Conservation (phyloP, 768 basidiomycete species). For the Psilocybe azurescens region DNA sequence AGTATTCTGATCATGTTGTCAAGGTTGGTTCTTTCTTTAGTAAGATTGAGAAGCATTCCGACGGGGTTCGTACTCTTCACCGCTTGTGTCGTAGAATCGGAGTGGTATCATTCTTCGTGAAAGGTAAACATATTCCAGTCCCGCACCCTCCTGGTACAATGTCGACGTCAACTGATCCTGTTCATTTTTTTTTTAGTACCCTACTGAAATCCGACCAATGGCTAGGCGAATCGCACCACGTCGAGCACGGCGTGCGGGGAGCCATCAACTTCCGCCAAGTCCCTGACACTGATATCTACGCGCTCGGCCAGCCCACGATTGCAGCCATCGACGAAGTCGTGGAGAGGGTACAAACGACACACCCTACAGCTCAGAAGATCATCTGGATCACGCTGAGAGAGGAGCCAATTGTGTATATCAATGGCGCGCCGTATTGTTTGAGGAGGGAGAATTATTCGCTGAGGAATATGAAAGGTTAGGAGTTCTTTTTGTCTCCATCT, state of each 20-base stretch:
- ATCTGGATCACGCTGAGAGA: slow-evolving; percentile 95
- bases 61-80: neutral
- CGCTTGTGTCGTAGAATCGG: slow-evolving; percentile 62
- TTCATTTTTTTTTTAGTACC: slow-evolving; percentile 49
- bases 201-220: slow-evolving; percentile 94
- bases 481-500: neutral
- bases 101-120: slow-evolving; percentile 94
- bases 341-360: slow-evolving; percentile 58
- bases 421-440: slow-evolving; percentile 90
- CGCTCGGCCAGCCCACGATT: slow-evolving; percentile 90
- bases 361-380: slow-evolving; percentile 66
- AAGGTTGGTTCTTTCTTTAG: slow-evolving; percentile 52
- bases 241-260: slow-evolving; percentile 80
- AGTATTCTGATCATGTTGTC: slow-evolving; percentile 94
- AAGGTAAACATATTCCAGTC: slow-evolving; percentile 49
- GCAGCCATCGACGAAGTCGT: slow-evolving; percentile 88
- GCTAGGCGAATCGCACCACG: slow-evolving; percentile 72
- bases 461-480: slow-evolving; percentile 89
- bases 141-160: neutral
- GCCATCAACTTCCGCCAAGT: slow-evolving; percentile 94
- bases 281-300: slow-evolving; percentile 81
- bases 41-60: neutral
- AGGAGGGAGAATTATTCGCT: slow-evolving; percentile 85
- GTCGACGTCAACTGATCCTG: too few relatives aligned
- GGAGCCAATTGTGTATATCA: slow-evolving; percentile 90